Evolutionary conservation across 768 basidiomycete genomes (phyloP).

Genomic region (Boletellus sp.): DNA sequence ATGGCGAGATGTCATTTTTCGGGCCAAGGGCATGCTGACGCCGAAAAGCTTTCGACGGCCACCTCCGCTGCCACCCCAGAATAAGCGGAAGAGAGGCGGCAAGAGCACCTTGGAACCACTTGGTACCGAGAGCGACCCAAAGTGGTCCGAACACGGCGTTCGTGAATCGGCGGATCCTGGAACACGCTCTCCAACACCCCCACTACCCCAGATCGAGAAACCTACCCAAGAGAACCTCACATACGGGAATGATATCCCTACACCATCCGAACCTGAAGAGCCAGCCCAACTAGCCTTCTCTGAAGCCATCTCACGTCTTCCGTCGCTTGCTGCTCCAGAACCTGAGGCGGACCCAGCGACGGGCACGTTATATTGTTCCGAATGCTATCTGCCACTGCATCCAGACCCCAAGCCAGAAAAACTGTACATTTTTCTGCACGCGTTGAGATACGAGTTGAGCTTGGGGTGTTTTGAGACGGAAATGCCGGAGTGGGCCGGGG

Average conservation of each 20-base stretch:
- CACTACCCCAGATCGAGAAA: neutral
- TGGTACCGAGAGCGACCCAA: neutral
- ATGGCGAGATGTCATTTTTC: conserved; percentile 83
- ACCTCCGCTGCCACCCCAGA: conserved; percentile 55
- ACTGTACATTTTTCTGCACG: conserved; percentile 95
- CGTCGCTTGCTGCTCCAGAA: conserved; percentile 17
- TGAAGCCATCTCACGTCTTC: conserved; percentile 46
- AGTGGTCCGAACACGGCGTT: neutral
- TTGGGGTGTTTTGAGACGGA: conserved; percentile 82
- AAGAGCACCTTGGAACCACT: conserved; percentile 15
- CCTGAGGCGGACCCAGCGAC: conserved; percentile 38
- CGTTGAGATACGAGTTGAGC: conserved; percentile 76
- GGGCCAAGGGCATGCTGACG: conserved; percentile 58
- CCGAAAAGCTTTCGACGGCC: conserved; percentile 27
- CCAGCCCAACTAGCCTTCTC: conserved; percentile 35
- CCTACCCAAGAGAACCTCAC: neutral
- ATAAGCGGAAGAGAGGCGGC: conserved; percentile 57
- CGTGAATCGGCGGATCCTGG: neutral
- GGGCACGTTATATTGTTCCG: conserved; percentile 68
- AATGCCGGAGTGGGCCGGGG: conserved; percentile 85
- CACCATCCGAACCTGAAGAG: neutral
- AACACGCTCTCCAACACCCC: neutral
- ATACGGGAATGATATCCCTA: neutral
- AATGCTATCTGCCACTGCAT: conserved; percentile 89
- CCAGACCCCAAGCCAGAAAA: conserved; percentile 92